Conservation (phyloP, 2,329 filamentous ascomycete genomes). For the Trichophyton equinum region DNA sequence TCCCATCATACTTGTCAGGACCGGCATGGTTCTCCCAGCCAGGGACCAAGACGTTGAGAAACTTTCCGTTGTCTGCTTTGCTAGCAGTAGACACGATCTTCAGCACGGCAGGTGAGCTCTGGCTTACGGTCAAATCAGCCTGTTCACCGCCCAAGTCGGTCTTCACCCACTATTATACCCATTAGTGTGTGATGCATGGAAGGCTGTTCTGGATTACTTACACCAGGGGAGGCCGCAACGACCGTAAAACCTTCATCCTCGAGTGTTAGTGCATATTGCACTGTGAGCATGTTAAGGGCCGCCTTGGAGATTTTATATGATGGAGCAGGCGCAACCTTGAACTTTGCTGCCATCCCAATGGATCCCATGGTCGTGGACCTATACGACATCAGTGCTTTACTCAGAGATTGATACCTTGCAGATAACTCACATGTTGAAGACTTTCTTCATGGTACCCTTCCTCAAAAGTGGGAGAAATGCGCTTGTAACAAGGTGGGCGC, state of each 20-base stretch:
- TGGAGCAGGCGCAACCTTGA: conserved; percentile 18
- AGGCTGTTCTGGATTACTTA: conserved; percentile 19
- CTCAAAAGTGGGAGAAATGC: conserved; percentile 26
- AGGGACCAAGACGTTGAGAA: conserved; percentile 26
- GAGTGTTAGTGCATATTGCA: conserved; percentile 22
- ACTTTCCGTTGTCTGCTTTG: conserved; percentile 35
- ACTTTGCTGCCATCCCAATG: conserved; percentile 19
- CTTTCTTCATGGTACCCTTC: conserved; percentile 29
- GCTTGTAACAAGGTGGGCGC: conserved; percentile 26
- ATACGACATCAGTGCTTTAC: conserved; percentile 12
- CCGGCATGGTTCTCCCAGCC: conserved; percentile 20
- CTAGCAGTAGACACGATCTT: conserved; percentile 35
- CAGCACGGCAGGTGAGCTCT: conserved; percentile 24
- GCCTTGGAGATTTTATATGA: conserved; percentile 39
- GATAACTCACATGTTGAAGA: conserved; percentile 28
- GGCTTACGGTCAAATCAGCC: conserved; percentile 29
- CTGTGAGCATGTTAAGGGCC: conserved; percentile 37
- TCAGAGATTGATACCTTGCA: neutral
- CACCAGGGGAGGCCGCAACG: conserved; percentile 34
- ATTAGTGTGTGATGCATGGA: neutral
- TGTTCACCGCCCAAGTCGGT: conserved; percentile 29
- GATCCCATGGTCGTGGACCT: conserved; percentile 33
- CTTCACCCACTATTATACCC: conserved; percentile 28
- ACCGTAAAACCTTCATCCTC: conserved; percentile 32
- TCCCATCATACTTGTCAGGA: conserved; percentile 24